Percentiles rank a stretch among this genome's conserved stretches.
Conservation (phyloP, 768 basidiomycete species). For the Lactarius hengduanensis region DNA sequence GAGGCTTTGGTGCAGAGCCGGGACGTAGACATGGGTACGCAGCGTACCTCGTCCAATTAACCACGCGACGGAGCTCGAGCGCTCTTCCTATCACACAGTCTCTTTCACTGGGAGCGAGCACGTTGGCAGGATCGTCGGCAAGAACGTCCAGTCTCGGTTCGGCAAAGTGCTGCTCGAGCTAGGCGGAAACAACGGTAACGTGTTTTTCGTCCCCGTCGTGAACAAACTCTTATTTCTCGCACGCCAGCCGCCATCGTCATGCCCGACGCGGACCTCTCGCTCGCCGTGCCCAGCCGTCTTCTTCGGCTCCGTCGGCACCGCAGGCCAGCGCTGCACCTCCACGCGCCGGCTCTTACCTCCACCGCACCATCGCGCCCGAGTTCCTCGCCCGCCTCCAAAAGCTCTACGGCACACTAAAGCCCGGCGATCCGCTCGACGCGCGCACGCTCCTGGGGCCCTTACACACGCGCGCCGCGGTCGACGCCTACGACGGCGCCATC, state of each 20-base stretch:
- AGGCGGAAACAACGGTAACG: slow-evolving; percentile 81
- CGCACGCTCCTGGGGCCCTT: slow-evolving; percentile 83
- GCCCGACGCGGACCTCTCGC: slow-evolving; percentile 87
- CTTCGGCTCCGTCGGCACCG: slow-evolving; percentile 90
- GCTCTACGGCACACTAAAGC: slow-evolving; percentile 67
- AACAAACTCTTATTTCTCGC: background rate
- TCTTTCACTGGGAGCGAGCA: slow-evolving; percentile 95
- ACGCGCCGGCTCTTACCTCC: slow-evolving; percentile 90
- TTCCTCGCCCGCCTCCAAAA: slow-evolving; percentile 70
- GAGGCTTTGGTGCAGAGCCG: slow-evolving; percentile 71
- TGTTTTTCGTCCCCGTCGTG: too few relatives aligned
- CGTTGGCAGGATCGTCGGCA: slow-evolving; percentile 86
- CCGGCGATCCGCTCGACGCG: slow-evolving; percentile 81
- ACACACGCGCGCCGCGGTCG: slow-evolving; percentile 69
- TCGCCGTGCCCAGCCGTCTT: slow-evolving; percentile 90
- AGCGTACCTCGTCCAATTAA: slow-evolving; percentile 25
- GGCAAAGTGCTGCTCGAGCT: slow-evolving; percentile 89
- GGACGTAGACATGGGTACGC: slow-evolving; percentile 72
- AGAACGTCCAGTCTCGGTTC: slow-evolving; percentile 80
- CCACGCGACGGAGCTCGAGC: background rate
- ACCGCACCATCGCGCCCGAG: slow-evolving; percentile 69
- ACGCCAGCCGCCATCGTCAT: slow-evolving; percentile 80
- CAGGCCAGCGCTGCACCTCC: slow-evolving; percentile 79
- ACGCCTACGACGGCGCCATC: slow-evolving; percentile 61
- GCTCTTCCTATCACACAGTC: slow-evolving; percentile 50